phyloP scores from a whole-genome alignment of 306 rosid genomes.

The Prunus persica region Prunus_persica_NCBIv2 NC_034009.1:38607501-38608000 shows the following conservation, averaged over 20 bases:
- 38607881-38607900: accelerated
- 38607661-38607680: neutral
- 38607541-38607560: constrained; percentile 60
- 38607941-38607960: no score
- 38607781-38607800: neutral
- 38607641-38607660: constrained; percentile 5
- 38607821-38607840: neutral
- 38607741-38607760: neutral
- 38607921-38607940: no score
- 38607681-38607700: neutral
- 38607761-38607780: neutral
- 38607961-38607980: accelerated
- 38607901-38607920: no score
- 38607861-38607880: neutral
- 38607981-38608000: no score
- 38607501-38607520: constrained; percentile 24
- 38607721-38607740: neutral
- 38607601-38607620: constrained; percentile 36
- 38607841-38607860: neutral
- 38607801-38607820: neutral
- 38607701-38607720: neutral
- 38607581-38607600: constrained; percentile 19
- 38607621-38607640: constrained; percentile 18
- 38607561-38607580: neutral
- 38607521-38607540: constrained; percentile 76